A percentile compares a stretch with the other conserved stretches of the same genome.
phyloP scores from a whole-genome alignment of 768 basidiomycete genomes.

The Sarcomyxa edulis region DNA sequence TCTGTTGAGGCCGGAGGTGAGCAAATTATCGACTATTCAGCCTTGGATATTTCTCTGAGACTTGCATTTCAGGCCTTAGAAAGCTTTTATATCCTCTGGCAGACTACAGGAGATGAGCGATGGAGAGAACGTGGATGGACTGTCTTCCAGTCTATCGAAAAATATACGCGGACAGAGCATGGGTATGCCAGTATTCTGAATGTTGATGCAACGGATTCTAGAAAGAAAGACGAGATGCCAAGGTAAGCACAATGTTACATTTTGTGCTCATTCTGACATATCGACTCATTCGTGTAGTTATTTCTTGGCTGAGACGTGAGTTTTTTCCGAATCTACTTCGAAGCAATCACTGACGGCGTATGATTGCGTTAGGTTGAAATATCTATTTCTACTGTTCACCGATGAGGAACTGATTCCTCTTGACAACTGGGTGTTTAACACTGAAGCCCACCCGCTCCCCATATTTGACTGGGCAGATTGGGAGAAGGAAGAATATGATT shows the following conservation, averaged over 20 bases:
- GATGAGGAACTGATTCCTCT: constrained; percentile 55
- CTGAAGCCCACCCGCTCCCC: constrained; percentile 76
- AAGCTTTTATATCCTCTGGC: constrained; percentile 49
- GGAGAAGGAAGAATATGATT: constrained; percentile 26
- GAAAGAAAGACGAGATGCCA: constrained; percentile 43
- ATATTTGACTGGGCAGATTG: constrained; percentile 57
- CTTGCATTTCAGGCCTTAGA: constrained; percentile 37
- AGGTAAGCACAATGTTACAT: constrained; percentile 28
- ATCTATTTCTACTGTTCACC: constrained; percentile 63
- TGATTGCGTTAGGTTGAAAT: constrained; percentile 49
- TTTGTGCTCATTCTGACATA: background rate
- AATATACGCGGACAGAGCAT: constrained; percentile 33
- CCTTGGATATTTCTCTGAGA: constrained; percentile 1
- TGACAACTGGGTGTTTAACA: constrained; percentile 56
- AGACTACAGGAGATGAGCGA: constrained; percentile 39
- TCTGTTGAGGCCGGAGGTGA: constrained; percentile 47
- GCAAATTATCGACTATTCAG: constrained; percentile 7
- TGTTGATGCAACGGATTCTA: constrained; percentile 27
- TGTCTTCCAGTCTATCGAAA: constrained; percentile 44
- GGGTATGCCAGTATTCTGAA: constrained; percentile 41
- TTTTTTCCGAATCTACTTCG: background rate
- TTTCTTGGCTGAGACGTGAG: constrained; percentile 41
- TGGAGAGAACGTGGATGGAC: constrained; percentile 41
- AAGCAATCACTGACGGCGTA: background rate
- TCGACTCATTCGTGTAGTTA: constrained; percentile 24